phyloP scores from a whole-genome alignment of 495 filamentous ascomycete genomes.

The Opeltia flavorubescens region DNA sequence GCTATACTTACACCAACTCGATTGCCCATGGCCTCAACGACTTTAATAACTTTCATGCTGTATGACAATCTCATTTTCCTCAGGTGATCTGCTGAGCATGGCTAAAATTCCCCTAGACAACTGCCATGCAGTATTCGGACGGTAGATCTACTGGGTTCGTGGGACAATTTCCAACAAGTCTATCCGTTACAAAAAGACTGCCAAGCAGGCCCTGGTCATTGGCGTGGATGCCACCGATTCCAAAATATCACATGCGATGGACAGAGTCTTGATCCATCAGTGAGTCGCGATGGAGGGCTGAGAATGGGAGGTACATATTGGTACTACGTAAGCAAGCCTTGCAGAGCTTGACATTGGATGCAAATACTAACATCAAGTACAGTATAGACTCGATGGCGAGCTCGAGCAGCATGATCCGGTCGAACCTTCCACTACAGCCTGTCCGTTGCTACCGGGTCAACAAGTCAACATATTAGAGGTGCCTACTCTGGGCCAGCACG shows the following conservation, averaged over 20 bases:
- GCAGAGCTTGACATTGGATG: background rate
- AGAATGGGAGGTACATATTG: conserved; percentile 91
- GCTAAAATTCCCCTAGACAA: conserved; percentile 30
- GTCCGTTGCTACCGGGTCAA: conserved; percentile 77
- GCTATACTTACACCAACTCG: background rate
- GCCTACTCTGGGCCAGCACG: conserved; percentile 48
- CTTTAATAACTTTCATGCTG: conserved; percentile 62
- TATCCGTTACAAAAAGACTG: conserved; percentile 69
- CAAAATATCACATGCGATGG: conserved; percentile 76
- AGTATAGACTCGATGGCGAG: conserved; percentile 71
- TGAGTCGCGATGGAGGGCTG: conserved; percentile 59
- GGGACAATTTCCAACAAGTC: conserved; percentile 73
- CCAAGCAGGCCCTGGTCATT: conserved; percentile 54
- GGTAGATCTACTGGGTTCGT: conserved; percentile 75
- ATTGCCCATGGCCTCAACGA: conserved; percentile 44
- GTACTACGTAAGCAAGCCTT: conserved; percentile 59
- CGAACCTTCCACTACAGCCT: conserved; percentile 59
- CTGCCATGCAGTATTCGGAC: conserved; percentile 51
- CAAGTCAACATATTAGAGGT: conserved; percentile 70
- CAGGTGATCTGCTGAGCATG: background rate
- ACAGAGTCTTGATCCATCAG: conserved; percentile 31
- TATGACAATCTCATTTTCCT: conserved; percentile 31
- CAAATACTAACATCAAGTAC: background rate
- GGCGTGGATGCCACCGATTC: conserved; percentile 76
- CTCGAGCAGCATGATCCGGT: conserved; percentile 57